These are phyloP conservation scores for Penicillium crustosum DNA, from an alignment of 2,329 filamentous ascomycete species.

Conservation along the genomic window DNA sequence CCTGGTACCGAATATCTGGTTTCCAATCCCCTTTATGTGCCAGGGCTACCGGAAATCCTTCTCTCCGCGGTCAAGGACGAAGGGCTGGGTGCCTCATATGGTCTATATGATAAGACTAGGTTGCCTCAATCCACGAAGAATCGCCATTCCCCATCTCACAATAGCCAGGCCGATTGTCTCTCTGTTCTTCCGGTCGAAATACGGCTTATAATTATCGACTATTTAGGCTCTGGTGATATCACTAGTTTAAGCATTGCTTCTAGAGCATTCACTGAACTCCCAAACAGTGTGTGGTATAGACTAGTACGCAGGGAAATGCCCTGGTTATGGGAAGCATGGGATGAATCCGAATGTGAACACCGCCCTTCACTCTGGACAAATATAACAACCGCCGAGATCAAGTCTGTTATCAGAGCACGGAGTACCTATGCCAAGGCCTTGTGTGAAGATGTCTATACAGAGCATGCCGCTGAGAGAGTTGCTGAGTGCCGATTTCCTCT, in stretches of 20 bases:
- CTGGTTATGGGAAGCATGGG: slow-evolving; percentile 21
- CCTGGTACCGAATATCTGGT: slow-evolving; percentile 13
- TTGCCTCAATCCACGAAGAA: background rate
- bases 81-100: no score
- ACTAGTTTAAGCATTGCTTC: slow-evolving; percentile 10
- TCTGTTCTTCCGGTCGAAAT: slow-evolving; percentile 9
- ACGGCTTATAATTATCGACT: background rate
- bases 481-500: slow-evolving; percentile 1
- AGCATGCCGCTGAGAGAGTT: background rate
- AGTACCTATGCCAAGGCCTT: background rate
- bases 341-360: slow-evolving; percentile 8
- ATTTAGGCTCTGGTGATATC: slow-evolving; percentile 10
- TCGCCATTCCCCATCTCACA: background rate
- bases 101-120: background rate
- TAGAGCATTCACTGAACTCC: slow-evolving; percentile 12
- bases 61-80: background rate
- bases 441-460: background rate
- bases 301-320: slow-evolving; percentile 20
- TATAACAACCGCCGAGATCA: slow-evolving; percentile 6
- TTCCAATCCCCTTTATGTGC: slow-evolving; percentile 19
- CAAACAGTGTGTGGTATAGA: slow-evolving; percentile 13
- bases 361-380: slow-evolving; percentile 12
- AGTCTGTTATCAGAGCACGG: background rate
- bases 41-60: slow-evolving; percentile 7
- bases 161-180: background rate